phyloP scores from a whole-genome alignment of 202 grass and related monocot genomes.

The Dendrocalamus latiflorus region DNA sequence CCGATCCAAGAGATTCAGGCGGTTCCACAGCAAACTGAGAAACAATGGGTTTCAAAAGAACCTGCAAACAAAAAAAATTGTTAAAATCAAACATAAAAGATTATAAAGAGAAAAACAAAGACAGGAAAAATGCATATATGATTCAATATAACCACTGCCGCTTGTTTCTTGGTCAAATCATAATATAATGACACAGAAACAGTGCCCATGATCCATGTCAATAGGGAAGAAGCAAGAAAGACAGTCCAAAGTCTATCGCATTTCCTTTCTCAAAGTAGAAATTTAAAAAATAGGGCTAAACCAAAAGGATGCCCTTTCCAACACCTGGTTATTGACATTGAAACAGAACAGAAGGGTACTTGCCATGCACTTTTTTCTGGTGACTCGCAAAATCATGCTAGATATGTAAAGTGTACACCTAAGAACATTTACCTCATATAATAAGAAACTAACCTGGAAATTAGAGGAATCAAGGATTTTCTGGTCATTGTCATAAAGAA shows the following conservation, averaged over 20 bases:
- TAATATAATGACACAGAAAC: neutral
- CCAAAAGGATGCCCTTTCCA: neutral
- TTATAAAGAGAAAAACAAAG: neutral
- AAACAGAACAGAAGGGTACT: too few relatives aligned
- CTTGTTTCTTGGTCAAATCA: neutral
- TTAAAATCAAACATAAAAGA: neutral
- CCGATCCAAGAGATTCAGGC: conserved; percentile 41
- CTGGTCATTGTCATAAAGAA: conserved; percentile 77
- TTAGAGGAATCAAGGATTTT: conserved; percentile 81
- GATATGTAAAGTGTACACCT: neutral
- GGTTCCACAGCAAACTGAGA: conserved; percentile 66
- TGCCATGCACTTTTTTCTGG: too few relatives aligned
- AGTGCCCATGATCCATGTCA: neutral
- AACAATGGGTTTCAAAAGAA: conserved; percentile 71
- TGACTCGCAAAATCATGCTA: neutral
- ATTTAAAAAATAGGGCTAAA: neutral
- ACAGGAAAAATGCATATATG: neutral
- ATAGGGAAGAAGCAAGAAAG: neutral
- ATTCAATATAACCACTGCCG: neutral
- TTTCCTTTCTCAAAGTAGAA: neutral
- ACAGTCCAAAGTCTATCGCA: neutral
- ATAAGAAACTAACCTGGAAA: conserved; percentile 60
- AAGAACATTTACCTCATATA: neutral
- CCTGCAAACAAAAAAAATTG: conserved; percentile 37
- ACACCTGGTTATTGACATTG: too few relatives aligned